Percentiles rank a stretch among this genome's conserved stretches.
Conservation (phyloP, 306 rosid species). For the Corylus americana region DNA sequence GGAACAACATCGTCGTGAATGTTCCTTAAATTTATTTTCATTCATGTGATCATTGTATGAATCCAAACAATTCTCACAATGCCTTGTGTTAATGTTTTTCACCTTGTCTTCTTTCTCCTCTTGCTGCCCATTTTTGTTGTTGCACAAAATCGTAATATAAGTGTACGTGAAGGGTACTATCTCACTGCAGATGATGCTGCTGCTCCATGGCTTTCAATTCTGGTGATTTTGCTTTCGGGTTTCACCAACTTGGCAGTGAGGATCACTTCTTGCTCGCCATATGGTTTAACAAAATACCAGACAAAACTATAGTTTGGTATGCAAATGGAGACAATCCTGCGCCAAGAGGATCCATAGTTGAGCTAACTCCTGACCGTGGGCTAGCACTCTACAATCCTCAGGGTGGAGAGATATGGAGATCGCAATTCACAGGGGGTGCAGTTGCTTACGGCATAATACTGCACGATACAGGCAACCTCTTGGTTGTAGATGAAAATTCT, state of each 20-base stretch:
- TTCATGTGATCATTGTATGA: neutral
- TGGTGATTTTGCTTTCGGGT: neutral
- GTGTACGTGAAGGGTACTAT: too few relatives aligned
- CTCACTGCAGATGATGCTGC: neutral
- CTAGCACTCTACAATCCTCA: slow-evolving; percentile 31
- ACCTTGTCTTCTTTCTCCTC: too few relatives aligned
- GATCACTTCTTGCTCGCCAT: neutral
- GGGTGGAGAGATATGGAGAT: slow-evolving; percentile 32
- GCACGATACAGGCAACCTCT: slow-evolving; percentile 48
- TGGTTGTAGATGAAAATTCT: slow-evolving; percentile 20
- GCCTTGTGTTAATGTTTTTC: neutral
- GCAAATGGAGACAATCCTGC: slow-evolving; percentile 22
- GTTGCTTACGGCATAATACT: slow-evolving; percentile 28
- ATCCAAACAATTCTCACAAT: neutral
- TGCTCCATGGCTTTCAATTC: neutral
- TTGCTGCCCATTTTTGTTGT: neutral
- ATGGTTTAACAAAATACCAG: neutral
- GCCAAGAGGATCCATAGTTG: slow-evolving; percentile 44
- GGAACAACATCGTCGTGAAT: too few relatives aligned
- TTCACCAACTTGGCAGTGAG: neutral
- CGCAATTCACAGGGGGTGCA: neutral
- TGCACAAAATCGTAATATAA: neutral
- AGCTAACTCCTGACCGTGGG: slow-evolving; percentile 31
- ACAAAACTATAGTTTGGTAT: slow-evolving; percentile 14
- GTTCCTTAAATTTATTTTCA: too few relatives aligned